Conservation (phyloP, 192 early-diverging fungal species). For the Podila epigama region DNA sequence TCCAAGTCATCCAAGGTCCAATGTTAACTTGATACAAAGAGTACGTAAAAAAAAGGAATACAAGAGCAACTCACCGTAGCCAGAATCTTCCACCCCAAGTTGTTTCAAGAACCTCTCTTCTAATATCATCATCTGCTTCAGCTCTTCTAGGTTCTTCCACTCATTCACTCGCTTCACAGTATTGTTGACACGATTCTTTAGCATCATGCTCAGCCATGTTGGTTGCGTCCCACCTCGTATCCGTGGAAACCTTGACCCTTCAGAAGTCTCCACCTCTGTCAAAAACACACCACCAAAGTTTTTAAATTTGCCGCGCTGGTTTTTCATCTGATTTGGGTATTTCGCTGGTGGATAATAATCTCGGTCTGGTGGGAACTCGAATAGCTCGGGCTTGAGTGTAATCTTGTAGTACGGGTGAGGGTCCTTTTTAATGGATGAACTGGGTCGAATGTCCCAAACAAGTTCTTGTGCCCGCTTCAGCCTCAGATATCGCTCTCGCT, state of each 20-base stretch:
- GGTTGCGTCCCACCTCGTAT: conserved; percentile 55
- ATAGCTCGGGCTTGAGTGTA: conserved; percentile 29
- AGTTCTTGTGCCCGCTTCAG: conserved; percentile 37
- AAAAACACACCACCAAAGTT: conserved; percentile 43
- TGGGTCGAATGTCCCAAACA: conserved; percentile 39
- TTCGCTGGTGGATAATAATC: conserved; percentile 42
- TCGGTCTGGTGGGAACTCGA: conserved; percentile 27
- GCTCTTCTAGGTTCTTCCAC: conserved; percentile 35
- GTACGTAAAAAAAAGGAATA: not conserved
- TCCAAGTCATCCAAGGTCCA: no score
- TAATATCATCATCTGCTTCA: conserved; percentile 33
- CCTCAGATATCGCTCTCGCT: conserved; percentile 16
- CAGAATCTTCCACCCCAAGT: conserved; percentile 32
- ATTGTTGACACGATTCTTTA: conserved; percentile 49
- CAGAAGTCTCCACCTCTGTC: conserved; percentile 36
- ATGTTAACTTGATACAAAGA: not conserved
- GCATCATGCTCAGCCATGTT: conserved; percentile 55
- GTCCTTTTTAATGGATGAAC: conserved; percentile 25
- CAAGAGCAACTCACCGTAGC: conserved; percentile 44
- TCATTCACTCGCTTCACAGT: conserved; percentile 44
- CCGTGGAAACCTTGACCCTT: conserved; percentile 49
- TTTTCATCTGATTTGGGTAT: conserved; percentile 24
- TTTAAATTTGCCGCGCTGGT: conserved; percentile 32
- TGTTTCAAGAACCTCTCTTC: conserved; percentile 44
- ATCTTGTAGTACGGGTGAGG: conserved; percentile 25